Conservation (phyloP, 75 land plant species). For the Larix kaempferi region DNA sequence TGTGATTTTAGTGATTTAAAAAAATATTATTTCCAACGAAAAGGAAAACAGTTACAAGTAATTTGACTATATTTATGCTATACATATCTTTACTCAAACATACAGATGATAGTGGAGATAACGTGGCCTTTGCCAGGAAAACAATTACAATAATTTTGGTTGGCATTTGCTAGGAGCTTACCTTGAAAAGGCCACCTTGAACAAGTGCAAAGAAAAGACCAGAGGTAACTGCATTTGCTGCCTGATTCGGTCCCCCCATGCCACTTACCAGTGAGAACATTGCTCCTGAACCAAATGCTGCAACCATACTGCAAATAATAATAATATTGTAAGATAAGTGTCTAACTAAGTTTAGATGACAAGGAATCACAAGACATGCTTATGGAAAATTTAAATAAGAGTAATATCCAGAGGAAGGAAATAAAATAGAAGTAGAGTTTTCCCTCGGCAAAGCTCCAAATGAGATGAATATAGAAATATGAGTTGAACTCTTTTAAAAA, state of each 20-base stretch:
- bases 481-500: background rate
- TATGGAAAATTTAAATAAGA: background rate
- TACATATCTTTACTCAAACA: background rate
- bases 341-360: background rate
- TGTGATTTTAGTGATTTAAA: background rate
- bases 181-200: slow-evolving; percentile 83
- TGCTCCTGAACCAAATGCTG: slow-evolving; percentile 96
- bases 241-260: slow-evolving; percentile 72
- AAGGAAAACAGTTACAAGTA: background rate
- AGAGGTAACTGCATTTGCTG: slow-evolving; percentile 65
- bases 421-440: background rate
- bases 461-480: background rate
- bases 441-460: slow-evolving; percentile 2
- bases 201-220: slow-evolving; percentile 81
- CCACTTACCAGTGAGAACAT: slow-evolving; percentile 90
- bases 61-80: background rate
- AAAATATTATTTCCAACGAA: background rate
- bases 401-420: background rate
- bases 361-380: background rate
- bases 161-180: slow-evolving; percentile 9
- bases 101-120: background rate
- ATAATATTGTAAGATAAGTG: background rate
- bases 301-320: slow-evolving; percentile 70
- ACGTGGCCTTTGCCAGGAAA: background rate
- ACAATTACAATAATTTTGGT: background rate